phyloP scores from a whole-genome alignment of 805 yeast genomes.

The Naumovozyma baii region DNA sequence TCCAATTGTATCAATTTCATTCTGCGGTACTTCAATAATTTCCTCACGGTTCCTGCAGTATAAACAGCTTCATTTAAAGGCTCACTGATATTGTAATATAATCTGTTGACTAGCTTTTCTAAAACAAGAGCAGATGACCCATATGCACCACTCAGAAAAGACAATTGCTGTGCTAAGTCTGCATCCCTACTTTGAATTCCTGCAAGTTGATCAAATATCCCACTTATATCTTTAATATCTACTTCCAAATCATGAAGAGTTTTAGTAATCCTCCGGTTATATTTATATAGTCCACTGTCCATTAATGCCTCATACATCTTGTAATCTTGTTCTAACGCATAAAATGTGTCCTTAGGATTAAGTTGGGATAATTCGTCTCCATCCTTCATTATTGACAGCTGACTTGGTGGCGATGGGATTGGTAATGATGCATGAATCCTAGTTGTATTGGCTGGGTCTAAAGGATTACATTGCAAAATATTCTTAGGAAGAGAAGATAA shows the following conservation, averaged over 20 bases:
- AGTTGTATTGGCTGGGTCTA: constrained; percentile 30
- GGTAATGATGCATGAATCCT: constrained; percentile 28
- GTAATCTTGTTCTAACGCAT: constrained; percentile 23
- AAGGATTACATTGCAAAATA: constrained; percentile 27
- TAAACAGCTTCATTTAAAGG: constrained; percentile 26
- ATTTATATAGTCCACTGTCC: constrained; percentile 22
- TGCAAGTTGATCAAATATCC: constrained; percentile 20
- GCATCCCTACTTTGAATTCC: constrained; percentile 18
- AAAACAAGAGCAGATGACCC: constrained; percentile 18
- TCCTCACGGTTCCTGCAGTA: constrained; percentile 26
- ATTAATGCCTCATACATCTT: constrained; percentile 21
- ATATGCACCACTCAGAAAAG: constrained; percentile 22
- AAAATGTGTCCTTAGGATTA: constrained; percentile 13
- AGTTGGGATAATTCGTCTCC: background rate
- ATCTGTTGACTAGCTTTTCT: constrained; percentile 21
- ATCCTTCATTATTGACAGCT: constrained; percentile 13
- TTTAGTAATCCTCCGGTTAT: constrained; percentile 23
- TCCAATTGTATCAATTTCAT: constrained; percentile 25
- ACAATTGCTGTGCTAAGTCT: constrained; percentile 20
- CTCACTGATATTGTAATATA: constrained; percentile 28
- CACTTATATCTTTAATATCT: constrained; percentile 22
- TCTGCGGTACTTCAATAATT: constrained; percentile 25
- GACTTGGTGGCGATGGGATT: constrained; percentile 21
- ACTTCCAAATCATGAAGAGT: constrained; percentile 16
- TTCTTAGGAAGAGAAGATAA: constrained; percentile 27